Evolutionary conservation across 495 filamentous ascomycete species (phyloP).

Genomic region (Penicillium crystallinum): DNA sequence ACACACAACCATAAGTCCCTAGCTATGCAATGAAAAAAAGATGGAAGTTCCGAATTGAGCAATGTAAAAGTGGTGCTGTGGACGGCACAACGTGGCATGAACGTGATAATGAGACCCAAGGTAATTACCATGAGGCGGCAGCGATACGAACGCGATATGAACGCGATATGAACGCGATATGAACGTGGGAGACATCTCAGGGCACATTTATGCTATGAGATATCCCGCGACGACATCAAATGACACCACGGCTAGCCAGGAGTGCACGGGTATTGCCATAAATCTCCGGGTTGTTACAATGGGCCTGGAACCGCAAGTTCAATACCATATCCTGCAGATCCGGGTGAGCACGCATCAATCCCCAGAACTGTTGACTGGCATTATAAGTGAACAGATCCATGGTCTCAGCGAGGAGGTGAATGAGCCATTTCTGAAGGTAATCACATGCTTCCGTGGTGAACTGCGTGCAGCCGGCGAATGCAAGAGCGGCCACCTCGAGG

Average conservation of each 20-base stretch:
- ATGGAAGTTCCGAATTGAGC: no score
- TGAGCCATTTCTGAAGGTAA: conserved; percentile 14
- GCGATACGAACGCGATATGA: no score
- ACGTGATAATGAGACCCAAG: no score
- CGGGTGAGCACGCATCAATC: neutral
- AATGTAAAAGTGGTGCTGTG: no score
- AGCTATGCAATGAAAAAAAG: no score
- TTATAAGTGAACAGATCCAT: conserved; percentile 8
- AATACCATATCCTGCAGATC: conserved; percentile 3
- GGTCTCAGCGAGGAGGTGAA: conserved; percentile 15
- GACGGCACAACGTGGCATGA: no score
- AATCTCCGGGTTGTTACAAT: neutral
- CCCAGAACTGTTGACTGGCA: conserved; percentile 4
- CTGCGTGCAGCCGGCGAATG: neutral
- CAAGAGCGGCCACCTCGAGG: neutral
- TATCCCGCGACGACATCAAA: no score
- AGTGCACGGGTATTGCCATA: conserved; percentile 4
- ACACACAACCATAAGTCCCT: no score
- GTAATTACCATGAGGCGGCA: no score
- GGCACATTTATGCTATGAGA: no score
- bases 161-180: no score
- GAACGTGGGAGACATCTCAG: no score
- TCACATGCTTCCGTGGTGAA: neutral
- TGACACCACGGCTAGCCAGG: conserved; percentile 9
- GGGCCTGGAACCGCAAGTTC: neutral